Base-by-base conservation (phyloP, 768 basidiomycete genomes). In the Lentinula lateritia region DNA sequence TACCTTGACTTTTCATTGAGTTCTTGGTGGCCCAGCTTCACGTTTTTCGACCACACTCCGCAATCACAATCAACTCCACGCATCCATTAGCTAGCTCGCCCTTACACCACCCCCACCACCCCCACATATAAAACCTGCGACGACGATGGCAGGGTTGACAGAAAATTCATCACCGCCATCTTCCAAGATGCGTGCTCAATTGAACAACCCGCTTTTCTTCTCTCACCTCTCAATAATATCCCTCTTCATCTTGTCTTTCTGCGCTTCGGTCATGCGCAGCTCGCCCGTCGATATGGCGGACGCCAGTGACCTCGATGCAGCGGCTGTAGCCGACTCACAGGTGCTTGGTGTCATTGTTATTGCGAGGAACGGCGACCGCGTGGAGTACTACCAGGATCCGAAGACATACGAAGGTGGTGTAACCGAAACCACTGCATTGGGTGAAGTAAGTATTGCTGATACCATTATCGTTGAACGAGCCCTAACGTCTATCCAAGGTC, bases 291-390 rank as follows among this genome's bases (percentile, higher is more conserved):
- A 38, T 16, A 35, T 50, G 45, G 46, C 45, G 32, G 58, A 59
- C 45, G 16, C 38, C 6, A 39, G 34, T 39, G 52, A 53, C 52
- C 34, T 39, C 6, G 55, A 57, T 32, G 55, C 28, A 15, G 58
- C 32, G 6, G 58, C 36, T 9, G 36, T 52, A 13, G 48, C 50
- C n/a, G 59, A 60, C 62, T 69, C 75, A 58, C 74, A 86, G 75
- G 87, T 92, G 62, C 86, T 88, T 68, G 90, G 90, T 75, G 88
- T 86, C 69, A 81, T 92, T 67, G 78, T 91, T 72, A 77, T 92
- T 69, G 85, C 87, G 62, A 87, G 90, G 71, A 91, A 92, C 70
- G 90, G 90, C 62, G 90, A 90, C 74, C 84, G 89, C 64, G 73
- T 72, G 67, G 83, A 80, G 68, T 88, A 80, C 72, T 82, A 82